A percentile compares a stretch with the other conserved stretches of the same genome.
These are phyloP conservation scores for Debaryomyces maramus DNA, from an alignment of 805 yeast genomes.

Conservation along the genomic window DNA sequence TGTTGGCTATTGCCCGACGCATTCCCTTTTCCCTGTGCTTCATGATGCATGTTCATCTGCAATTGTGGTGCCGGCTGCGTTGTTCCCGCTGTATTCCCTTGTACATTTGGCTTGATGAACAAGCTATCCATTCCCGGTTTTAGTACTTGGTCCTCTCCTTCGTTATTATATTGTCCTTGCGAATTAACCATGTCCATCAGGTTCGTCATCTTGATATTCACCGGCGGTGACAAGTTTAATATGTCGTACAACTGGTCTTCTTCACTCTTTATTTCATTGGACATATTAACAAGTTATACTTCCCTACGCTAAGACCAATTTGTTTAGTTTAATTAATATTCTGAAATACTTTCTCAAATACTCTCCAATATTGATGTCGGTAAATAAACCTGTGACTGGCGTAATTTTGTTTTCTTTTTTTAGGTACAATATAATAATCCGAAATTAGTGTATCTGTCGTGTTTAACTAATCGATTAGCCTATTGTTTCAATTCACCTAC, in stretches of 20 bases:
- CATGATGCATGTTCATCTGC: background rate
- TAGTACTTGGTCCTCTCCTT: background rate
- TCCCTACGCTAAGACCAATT: no score
- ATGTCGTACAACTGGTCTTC: conserved; percentile 32
- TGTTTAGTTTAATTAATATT: no score
- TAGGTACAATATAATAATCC: no score
- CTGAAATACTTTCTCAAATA: no score
- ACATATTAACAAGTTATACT: background rate
- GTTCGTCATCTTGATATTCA: background rate
- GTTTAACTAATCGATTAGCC: no score
- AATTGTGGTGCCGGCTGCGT: background rate
- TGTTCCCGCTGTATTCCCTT: background rate
- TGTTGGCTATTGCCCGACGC: background rate
- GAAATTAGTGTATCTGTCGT: no score
- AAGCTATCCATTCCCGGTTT: background rate
- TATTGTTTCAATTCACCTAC: no score
- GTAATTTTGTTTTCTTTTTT: no score
- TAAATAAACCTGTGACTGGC: no score
- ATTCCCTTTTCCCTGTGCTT: background rate
- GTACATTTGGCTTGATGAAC: background rate
- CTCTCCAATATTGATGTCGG: no score
- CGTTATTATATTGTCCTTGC: background rate
- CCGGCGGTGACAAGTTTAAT: conserved; percentile 28
- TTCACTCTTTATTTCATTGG: conserved; percentile 11
- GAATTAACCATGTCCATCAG: background rate